These are phyloP conservation scores for Metschnikowia santaceciliae DNA, from an alignment of 805 yeast genomes.

Conservation along the genomic window DNA sequence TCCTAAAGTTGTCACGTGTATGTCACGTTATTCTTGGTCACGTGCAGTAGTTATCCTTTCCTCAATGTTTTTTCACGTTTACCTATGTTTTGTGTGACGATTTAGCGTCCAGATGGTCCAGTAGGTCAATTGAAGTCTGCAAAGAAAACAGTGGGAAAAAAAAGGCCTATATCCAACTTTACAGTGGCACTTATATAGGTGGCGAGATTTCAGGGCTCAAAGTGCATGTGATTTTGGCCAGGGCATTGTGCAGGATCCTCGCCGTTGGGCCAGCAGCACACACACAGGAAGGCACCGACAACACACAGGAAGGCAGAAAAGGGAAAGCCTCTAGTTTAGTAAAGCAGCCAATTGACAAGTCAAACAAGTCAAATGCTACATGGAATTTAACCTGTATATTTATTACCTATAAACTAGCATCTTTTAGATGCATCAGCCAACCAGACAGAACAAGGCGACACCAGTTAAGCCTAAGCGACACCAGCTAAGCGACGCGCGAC, in stretches of 20 bases:
- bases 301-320: too few species aligned
- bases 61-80: too few species aligned
- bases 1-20: not conserved
- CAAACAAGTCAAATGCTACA: not conserved
- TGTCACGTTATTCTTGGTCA: not conserved
- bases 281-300: too few species aligned
- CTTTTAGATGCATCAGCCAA: not conserved
- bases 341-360: too few species aligned
- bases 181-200: not conserved
- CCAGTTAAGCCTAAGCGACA: not conserved
- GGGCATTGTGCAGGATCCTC: slow-evolving; percentile 1
- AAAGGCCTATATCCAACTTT: too few species aligned
- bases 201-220: not conserved
- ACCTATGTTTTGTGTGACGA: too few species aligned
- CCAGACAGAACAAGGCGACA: too few species aligned
- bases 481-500: not conserved
- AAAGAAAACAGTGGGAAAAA: not conserved
- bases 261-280: not conserved
- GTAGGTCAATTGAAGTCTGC: too few species aligned
- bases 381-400: not conserved
- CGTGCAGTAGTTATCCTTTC: too few species aligned
- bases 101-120: too few species aligned
- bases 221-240: slow-evolving; percentile 2
- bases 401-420: slow-evolving; percentile 1
- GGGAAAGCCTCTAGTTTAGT: too few species aligned